phyloP scores from a whole-genome alignment of 164 flowering plant genomes.

The Annona cherimola region DNA sequence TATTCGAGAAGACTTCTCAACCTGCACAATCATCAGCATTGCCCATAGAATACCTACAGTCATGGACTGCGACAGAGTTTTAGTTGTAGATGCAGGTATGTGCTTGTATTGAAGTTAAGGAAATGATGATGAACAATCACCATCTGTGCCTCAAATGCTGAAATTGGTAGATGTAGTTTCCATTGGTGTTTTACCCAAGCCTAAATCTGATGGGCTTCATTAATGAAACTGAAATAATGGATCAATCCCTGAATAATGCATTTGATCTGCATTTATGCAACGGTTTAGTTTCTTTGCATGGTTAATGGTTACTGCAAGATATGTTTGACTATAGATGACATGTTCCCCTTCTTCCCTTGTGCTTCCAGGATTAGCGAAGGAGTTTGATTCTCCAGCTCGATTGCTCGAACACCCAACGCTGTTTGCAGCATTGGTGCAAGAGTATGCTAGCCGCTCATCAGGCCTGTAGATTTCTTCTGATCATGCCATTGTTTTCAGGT shows the following conservation, averaged over 20 bases:
- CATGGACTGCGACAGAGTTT: constrained; percentile 90
- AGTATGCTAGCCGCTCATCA: constrained; percentile 75
- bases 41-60: constrained; percentile 99
- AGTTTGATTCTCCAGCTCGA: constrained; percentile 63
- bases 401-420: constrained; percentile 74
- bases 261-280: not conserved
- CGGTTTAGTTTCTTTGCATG: not conserved
- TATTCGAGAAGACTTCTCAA: constrained; percentile 78
- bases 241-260: not conserved
- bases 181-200: no score
- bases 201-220: no score
- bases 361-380: constrained; percentile 61
- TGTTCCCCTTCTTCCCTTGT: not conserved
- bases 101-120: not conserved
- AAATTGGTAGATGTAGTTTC: no score
- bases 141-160: no score
- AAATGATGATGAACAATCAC: not conserved
- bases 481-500: not conserved
- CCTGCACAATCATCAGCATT: constrained; percentile 92
- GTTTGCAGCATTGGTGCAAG: constrained; percentile 84
- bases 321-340: not conserved
- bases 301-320: not conserved
- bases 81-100: constrained; percentile 93
- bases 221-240: no score
- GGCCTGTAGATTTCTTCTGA: constrained; percentile 30